Evolutionary conservation across 129 eudicot genomes (phyloP), one percentile per base, ranked within the genome.

Genomic region (Kitagawia praeruptora): DNA sequence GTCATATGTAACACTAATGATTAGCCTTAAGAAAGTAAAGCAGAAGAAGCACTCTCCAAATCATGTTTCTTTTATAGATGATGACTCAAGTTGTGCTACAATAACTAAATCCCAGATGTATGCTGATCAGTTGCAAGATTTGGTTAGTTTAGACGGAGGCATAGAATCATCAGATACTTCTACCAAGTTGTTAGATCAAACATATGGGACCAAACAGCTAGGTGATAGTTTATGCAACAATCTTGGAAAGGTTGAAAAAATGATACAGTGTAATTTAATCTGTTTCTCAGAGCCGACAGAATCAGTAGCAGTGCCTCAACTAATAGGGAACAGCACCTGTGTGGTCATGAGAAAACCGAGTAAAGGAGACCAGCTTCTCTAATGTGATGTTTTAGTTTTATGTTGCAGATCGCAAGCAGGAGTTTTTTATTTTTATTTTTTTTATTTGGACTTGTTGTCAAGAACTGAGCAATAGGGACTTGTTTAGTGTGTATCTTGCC

Each of bases 1-100:
- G 42, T 87, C 90, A 81, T 88, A 85, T 31, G 74, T 91, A 70
- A 73, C 89, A 63, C 89, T 94, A 51, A 78, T 89, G 80, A 83
- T 91, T 81, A 83, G 93, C 69, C 75, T 82, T 74, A 80, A 79
- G 80, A 77, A 63, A 19, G 80, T 84, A 53, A 80, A 81, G 44
- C 79, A 86, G 61, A 80, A 51, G 66, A 49, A 74, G 67, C 34
- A 74, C 18, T 51, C 40, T 75, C 34, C 77, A 51, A 85, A 85
- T 80, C 78, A 79, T 34, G 90, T 82, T 61, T 89, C 97, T 80
- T 83, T 93, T 54, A 77, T 93, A 87, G 96, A 93, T 83, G 88
- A 85, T 81, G 77, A 78, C 56, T 21, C 81, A 25, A 48, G 71
- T 81, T 81, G 64, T 77, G 47, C 44, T 23, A 77, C 53, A 40